These are phyloP conservation scores for Boletus reticulatus DNA, from an alignment of 768 basidiomycete genomes.

Conservation along the genomic window DNA sequence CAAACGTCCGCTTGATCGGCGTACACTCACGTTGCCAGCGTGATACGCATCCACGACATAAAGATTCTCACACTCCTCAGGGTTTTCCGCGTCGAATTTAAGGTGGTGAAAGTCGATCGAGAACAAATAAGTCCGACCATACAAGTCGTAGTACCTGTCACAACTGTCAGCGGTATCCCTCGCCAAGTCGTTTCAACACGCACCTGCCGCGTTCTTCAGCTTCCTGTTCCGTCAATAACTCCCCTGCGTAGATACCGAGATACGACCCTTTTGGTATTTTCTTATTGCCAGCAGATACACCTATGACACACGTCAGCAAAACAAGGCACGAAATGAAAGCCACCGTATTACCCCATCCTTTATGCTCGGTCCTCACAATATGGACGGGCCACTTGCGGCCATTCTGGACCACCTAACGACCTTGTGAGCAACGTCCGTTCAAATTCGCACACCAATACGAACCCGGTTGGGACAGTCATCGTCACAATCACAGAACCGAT, in stretches of 20 bases:
- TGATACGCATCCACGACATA: slow-evolving; percentile 87
- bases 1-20: neutral
- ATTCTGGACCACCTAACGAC: slow-evolving; percentile 71
- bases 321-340: neutral
- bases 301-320: slow-evolving; percentile 34
- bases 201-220: slow-evolving; percentile 67
- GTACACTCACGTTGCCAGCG: slow-evolving; percentile 68
- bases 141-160: slow-evolving; percentile 66
- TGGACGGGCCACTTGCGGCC: slow-evolving; percentile 64
- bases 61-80: slow-evolving; percentile 27
- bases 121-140: slow-evolving; percentile 78
- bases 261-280: slow-evolving; percentile 69
- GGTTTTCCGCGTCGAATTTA: slow-evolving; percentile 29
- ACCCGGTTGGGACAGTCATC: slow-evolving; percentile 84
- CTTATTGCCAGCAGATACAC: slow-evolving; percentile 65
- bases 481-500: slow-evolving; percentile 75
- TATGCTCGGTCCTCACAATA: slow-evolving; percentile 67
- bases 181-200: slow-evolving; percentile 23
- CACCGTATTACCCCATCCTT: slow-evolving; percentile 76
- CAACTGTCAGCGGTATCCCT: neutral
- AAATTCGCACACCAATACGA: neutral
- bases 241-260: slow-evolving; percentile 84
- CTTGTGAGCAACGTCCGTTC: neutral
- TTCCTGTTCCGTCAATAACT: slow-evolving; percentile 68
- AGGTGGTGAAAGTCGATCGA: slow-evolving; percentile 79